phyloP scores from a whole-genome alignment of 768 basidiomycete species.

The Psilocybe cubensis region DNA sequence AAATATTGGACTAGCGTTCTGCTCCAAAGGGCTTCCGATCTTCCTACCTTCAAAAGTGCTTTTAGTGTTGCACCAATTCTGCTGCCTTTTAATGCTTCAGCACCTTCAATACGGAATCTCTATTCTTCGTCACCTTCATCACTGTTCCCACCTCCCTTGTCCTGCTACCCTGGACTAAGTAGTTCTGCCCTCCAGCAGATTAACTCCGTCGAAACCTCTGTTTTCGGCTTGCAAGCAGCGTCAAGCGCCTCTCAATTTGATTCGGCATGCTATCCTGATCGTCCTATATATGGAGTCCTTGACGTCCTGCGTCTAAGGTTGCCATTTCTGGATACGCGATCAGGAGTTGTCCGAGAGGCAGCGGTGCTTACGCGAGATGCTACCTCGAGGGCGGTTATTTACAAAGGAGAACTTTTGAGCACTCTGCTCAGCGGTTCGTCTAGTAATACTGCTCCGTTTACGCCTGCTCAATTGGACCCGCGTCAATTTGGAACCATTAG shows the following conservation, averaged over 20 bases:
- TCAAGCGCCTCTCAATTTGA: constrained; percentile 42
- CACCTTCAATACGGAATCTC: constrained; percentile 39
- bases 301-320: constrained; percentile 60
- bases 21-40: constrained; percentile 43
- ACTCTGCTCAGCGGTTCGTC: constrained; percentile 40
- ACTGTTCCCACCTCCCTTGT: constrained; percentile 60
- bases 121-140: constrained; percentile 42
- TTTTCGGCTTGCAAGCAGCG: constrained; percentile 50
- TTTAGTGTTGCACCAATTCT: constrained; percentile 51
- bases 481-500: constrained; percentile 58
- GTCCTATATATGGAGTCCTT: constrained; percentile 67
- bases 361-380: constrained; percentile 48
- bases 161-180: constrained; percentile 61
- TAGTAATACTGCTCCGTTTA: constrained; percentile 34
- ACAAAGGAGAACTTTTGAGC: constrained; percentile 53
- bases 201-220: constrained; percentile 49
- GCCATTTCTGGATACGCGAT: constrained; percentile 52
- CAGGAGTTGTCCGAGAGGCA: constrained; percentile 51
- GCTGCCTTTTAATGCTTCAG: constrained; percentile 61
- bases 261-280: constrained; percentile 53
- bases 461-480: constrained; percentile 43
- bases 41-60: constrained; percentile 49
- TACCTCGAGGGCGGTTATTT: constrained; percentile 52
- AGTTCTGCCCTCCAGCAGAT: constrained; percentile 42
- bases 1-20: constrained; percentile 61